Conservation (phyloP, 805 yeast genomes). For the Wickerhamiella lipophila region DNA sequence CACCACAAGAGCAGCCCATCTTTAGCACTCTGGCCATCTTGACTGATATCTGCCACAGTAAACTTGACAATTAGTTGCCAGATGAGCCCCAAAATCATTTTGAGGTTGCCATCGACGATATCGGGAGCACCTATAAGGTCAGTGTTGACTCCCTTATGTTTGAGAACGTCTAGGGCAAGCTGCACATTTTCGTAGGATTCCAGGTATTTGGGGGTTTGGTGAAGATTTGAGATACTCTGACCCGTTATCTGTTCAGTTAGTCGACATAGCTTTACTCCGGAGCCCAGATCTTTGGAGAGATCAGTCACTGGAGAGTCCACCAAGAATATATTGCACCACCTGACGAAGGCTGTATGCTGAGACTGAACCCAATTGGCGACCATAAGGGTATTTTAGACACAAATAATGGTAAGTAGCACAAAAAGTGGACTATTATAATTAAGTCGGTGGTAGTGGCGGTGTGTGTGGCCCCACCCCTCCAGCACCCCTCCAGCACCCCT, state of each 20-base stretch:
- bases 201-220: conserved; percentile 24
- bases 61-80: conserved; percentile 43
- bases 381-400: not conserved
- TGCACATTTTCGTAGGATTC: conserved; percentile 31
- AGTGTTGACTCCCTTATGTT: conserved; percentile 28
- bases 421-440: too few relatives aligned
- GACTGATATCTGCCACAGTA: conserved; percentile 30
- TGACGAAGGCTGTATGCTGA: conserved; percentile 30
- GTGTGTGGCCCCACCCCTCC: too few relatives aligned
- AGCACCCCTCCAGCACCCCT: too few relatives aligned
- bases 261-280: conserved; percentile 30
- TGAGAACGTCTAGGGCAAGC: conserved; percentile 29
- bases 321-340: conserved; percentile 31
- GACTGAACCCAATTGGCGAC: conserved; percentile 32
- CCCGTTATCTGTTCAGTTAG: conserved; percentile 29
- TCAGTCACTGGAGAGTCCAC: conserved; percentile 22
- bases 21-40: conserved; percentile 32
- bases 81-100: conserved; percentile 76
- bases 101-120: conserved; percentile 87
- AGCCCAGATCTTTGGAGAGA: conserved; percentile 24
- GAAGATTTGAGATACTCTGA: conserved; percentile 28
- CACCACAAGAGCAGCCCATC: conserved; percentile 43
- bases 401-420: too few relatives aligned
- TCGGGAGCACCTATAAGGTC: conserved; percentile 53
- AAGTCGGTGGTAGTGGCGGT: too few relatives aligned